phyloP scores from a whole-genome alignment of 2,329 filamentous ascomycete species.

The Bipolaris oryzae region DNA sequence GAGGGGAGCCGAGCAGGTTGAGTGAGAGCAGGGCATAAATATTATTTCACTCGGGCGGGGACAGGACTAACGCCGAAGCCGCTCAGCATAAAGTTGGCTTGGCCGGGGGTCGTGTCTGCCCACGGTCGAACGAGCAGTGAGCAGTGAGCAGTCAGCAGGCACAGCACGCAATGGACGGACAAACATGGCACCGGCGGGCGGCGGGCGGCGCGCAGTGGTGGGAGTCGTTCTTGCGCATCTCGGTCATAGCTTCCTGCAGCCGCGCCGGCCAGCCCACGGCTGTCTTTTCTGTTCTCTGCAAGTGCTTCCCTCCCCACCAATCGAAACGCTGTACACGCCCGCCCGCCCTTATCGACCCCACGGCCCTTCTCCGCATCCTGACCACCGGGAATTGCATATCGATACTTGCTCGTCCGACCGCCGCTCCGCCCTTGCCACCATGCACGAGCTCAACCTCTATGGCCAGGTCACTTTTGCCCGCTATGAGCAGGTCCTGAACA shows the following conservation, averaged over 20 bases:
- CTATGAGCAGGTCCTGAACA: constrained; percentile 65
- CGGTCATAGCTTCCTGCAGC: constrained; percentile 30
- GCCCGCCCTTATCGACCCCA: constrained; percentile 37
- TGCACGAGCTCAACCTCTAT: constrained; percentile 69
- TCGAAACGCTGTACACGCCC: constrained; percentile 18
- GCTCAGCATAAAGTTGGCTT: constrained; percentile 16
- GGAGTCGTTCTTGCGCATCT: constrained; percentile 22
- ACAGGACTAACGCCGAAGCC: constrained; percentile 26
- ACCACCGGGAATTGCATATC: constrained; percentile 37
- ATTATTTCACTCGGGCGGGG: constrained; percentile 23
- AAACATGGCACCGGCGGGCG: constrained; percentile 7
- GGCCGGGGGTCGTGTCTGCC: constrained; percentile 17
- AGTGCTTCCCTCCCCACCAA: constrained; percentile 29
- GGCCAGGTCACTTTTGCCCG: constrained; percentile 62
- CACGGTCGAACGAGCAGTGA: constrained; percentile 31
- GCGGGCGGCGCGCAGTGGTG: constrained; percentile 23
- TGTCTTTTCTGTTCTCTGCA: constrained; percentile 20
- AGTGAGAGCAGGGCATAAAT: constrained; percentile 31
- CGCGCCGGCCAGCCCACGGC: constrained; percentile 20
- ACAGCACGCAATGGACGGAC: neutral
- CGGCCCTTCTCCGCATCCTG: constrained; percentile 27
- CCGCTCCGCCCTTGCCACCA: constrained; percentile 39
- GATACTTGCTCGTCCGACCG: constrained; percentile 24
- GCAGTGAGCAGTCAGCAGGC: too few species aligned
- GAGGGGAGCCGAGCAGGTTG: constrained; percentile 11